These are phyloP conservation scores for Pulicaria dysenterica DNA, from an alignment of 129 eudicot species.

Conservation along the genomic window DNA sequence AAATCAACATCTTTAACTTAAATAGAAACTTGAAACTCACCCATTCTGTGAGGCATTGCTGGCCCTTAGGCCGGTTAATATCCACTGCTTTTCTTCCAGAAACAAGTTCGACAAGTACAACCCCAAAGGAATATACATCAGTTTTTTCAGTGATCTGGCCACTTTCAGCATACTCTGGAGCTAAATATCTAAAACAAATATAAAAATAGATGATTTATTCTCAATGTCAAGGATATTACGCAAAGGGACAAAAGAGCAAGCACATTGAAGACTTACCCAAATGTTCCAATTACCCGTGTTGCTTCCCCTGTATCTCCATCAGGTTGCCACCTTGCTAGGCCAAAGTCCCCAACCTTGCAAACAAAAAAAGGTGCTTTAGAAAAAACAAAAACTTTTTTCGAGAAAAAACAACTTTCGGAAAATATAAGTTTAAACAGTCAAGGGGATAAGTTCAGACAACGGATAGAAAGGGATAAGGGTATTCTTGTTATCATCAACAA, in stretches of 20 bases:
- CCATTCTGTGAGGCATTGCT: slow-evolving; percentile 90
- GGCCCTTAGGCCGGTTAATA: slow-evolving; percentile 81
- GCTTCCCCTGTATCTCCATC: slow-evolving; percentile 87
- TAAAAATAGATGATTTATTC: not conserved
- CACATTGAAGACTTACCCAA: slow-evolving; percentile 51
- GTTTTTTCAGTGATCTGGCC: slow-evolving; percentile 93
- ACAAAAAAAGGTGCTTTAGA: slow-evolving; percentile 2
- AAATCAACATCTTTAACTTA: not conserved
- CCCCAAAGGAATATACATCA: slow-evolving; percentile 89
- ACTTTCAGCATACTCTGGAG: slow-evolving; percentile 92
- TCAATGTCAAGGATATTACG: not conserved
- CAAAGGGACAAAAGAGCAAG: slow-evolving; percentile 6
- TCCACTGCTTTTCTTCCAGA: slow-evolving; percentile 91
- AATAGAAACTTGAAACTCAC: slow-evolving; percentile 36
- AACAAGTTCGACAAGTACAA: slow-evolving; percentile 77
- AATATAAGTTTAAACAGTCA: not conserved
- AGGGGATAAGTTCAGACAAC: too few relatives aligned
- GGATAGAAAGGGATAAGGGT: too few relatives aligned
- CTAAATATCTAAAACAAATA: slow-evolving; percentile 59
- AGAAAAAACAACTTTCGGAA: not conserved
- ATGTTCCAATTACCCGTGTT: slow-evolving; percentile 90
- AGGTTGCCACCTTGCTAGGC: slow-evolving; percentile 94
- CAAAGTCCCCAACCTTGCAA: slow-evolving; percentile 85
- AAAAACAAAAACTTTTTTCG: not conserved
- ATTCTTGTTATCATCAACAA: too few relatives aligned